Evolutionary conservation across 2,329 filamentous ascomycete species (phyloP).

Genomic region (Xylariaceae sp.): DNA sequence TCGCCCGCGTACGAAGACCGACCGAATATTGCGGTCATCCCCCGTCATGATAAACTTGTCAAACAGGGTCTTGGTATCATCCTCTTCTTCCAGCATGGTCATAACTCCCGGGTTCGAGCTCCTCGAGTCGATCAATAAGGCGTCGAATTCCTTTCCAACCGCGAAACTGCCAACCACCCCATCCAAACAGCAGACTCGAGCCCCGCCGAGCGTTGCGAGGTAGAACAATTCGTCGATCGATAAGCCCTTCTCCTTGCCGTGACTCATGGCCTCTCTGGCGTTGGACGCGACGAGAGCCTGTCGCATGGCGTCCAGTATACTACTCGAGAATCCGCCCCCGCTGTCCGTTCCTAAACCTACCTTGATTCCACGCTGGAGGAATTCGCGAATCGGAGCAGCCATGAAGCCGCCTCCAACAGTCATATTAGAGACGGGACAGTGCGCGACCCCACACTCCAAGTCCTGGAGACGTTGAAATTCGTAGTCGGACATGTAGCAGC

Average conservation of each 20-base stretch:
- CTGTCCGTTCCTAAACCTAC: conserved; percentile 63
- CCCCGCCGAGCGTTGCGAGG: conserved; percentile 56
- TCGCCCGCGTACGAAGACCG: conserved; percentile 49
- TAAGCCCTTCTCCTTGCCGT: conserved; percentile 40
- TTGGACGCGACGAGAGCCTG: conserved; percentile 53
- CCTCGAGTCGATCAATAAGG: conserved; percentile 41
- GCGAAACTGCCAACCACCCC: conserved; percentile 51
- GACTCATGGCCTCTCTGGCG: conserved; percentile 39
- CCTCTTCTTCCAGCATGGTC: conserved; percentile 47
- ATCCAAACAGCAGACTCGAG: conserved; percentile 50
- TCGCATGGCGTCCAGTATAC: conserved; percentile 54
- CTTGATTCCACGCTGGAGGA: conserved; percentile 52
- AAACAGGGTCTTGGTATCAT: conserved; percentile 43
- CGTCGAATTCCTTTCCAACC: conserved; percentile 58
- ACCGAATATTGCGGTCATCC: conserved; percentile 55
- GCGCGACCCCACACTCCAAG: conserved; percentile 53
- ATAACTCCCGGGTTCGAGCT: conserved; percentile 38
- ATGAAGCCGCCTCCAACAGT: conserved; percentile 57
- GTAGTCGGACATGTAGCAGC: conserved; percentile 54
- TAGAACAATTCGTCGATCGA: conserved; percentile 51
- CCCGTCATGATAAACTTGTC: conserved; percentile 63
- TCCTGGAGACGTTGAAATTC: conserved; percentile 45
- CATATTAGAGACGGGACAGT: conserved; percentile 61
- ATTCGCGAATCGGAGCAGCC: conserved; percentile 54
- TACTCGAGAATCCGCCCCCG: conserved; percentile 56